These are phyloP conservation scores for Magnusiomyces ingens DNA, from an alignment of 1,139 yeast species.

Conservation along the genomic window DNA sequence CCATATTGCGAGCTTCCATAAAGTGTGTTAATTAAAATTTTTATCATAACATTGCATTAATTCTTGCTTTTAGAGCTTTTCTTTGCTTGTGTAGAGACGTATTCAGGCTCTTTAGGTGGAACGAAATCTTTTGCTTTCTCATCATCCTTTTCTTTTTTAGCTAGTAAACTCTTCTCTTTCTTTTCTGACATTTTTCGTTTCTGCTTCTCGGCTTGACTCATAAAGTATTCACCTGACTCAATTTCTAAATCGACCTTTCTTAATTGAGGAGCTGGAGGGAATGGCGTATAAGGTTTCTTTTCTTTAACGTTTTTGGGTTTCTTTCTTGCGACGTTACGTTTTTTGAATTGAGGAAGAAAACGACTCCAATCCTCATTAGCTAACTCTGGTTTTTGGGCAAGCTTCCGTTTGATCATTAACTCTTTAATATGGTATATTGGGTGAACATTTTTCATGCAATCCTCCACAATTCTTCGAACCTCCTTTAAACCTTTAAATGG, in stretches of 20 bases:
- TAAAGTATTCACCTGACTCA: constrained; percentile 97
- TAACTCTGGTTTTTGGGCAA: constrained; percentile 88
- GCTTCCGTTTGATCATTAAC: constrained; percentile 92
- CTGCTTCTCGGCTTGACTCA: constrained; percentile 77
- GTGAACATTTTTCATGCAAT: constrained; percentile 92
- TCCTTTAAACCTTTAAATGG: constrained; percentile 90
- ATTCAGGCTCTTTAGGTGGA: constrained; percentile 75
- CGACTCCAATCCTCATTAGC: constrained; percentile 97
- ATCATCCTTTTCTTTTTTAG: constrained; percentile 54
- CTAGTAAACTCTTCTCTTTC: constrained; percentile 69
- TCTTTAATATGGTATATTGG: constrained; percentile 97
- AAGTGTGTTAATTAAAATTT: neutral
- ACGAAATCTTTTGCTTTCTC: constrained; percentile 74
- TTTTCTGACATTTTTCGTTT: constrained; percentile 66
- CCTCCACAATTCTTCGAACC: constrained; percentile 90
- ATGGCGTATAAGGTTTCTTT: constrained; percentile 92
- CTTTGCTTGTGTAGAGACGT: constrained; percentile 21
- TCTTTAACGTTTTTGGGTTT: constrained; percentile 65
- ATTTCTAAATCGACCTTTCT: constrained; percentile 96
- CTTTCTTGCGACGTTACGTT: constrained; percentile 92
- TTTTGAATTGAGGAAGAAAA: constrained; percentile 94
- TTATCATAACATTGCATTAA: too few relatives aligned
- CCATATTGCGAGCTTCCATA: constrained; percentile 35
- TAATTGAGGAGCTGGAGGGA: constrained; percentile 97
- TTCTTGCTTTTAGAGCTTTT: too few relatives aligned